Evolutionary conservation across 2,329 filamentous ascomycete genomes (phyloP).

Genomic region (Penicillium sp.): DNA sequence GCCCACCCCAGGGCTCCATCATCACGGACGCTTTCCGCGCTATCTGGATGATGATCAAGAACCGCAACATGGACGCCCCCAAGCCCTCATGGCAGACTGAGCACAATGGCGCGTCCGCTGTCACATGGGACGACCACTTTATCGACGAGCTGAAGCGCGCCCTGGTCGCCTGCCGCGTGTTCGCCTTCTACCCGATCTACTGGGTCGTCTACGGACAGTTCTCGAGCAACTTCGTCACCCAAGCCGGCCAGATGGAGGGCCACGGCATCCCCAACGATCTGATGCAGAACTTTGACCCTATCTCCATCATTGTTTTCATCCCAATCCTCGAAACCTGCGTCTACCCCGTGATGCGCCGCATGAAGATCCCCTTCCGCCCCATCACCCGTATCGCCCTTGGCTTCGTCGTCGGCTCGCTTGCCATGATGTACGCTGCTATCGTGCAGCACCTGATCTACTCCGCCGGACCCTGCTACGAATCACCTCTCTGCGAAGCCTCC

Average conservation of each 20-base stretch:
- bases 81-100: constrained; percentile 65
- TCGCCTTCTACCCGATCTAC: constrained; percentile 67
- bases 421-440: constrained; percentile 61
- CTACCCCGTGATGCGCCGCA: constrained; percentile 65
- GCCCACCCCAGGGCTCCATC: constrained; percentile 60
- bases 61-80: constrained; percentile 58
- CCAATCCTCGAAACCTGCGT: constrained; percentile 67
- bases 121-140: constrained; percentile 67
- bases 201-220: constrained; percentile 69
- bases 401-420: constrained; percentile 63
- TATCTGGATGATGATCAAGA: constrained; percentile 54
- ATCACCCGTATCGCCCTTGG: constrained; percentile 73
- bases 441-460: constrained; percentile 58
- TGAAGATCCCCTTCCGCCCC: constrained; percentile 66
- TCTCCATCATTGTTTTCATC: constrained; percentile 72
- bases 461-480: constrained; percentile 52
- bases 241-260: constrained; percentile 61
- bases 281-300: constrained; percentile 71
- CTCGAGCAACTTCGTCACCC: constrained; percentile 65
- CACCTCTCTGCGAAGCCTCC: constrained; percentile 36
- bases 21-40: constrained; percentile 65
- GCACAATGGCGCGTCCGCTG: constrained; percentile 41
- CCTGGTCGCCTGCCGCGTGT: constrained; percentile 66
- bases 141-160: constrained; percentile 69
- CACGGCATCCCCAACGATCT: constrained; percentile 75